Percentiles rank a stretch among this genome's conserved stretches.
Conservation (phyloP, 1,284 basidiomycete species). For the Pholiota adiposa region DNA sequence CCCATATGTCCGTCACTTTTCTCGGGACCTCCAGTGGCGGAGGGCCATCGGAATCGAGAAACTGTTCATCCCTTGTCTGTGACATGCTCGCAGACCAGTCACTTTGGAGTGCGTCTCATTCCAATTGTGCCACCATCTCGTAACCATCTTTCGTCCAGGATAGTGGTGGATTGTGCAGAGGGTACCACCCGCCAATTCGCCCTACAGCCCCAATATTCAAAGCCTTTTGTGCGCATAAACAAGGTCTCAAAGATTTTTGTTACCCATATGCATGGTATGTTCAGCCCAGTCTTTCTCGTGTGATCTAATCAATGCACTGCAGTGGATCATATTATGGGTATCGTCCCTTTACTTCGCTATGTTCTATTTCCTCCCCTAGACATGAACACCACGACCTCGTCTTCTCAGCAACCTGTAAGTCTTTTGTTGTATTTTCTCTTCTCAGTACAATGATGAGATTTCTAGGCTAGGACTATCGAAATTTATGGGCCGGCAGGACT, state of each 20-base stretch:
- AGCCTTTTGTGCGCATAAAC: conserved; percentile 46
- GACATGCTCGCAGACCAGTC: conserved; percentile 56
- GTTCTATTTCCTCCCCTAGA: conserved; percentile 52
- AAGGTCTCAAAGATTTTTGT: conserved; percentile 80
- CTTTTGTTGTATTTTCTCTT: conserved; percentile 1
- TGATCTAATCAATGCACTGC: background rate
- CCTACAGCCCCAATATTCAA: conserved; percentile 38
- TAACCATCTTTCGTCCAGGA: conserved; percentile 17
- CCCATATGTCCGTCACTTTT: conserved; percentile 56
- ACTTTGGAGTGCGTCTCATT: conserved; percentile 62
- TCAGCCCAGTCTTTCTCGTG: background rate
- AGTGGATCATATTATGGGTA: conserved; percentile 86
- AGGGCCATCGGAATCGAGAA: conserved; percentile 68
- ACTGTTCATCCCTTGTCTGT: conserved; percentile 72
- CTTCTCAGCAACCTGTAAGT: conserved; percentile 19
- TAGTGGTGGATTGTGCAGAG: conserved; percentile 90
- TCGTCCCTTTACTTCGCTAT: conserved; percentile 74
- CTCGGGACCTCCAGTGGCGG: conserved; percentile 77
- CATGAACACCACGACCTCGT: conserved; percentile 7
- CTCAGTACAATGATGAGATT: background rate
- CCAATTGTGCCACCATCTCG: background rate
- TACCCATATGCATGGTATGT: conserved; percentile 85
- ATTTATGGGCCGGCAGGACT: conserved; percentile 86
- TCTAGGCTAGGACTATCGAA: conserved; percentile 61
- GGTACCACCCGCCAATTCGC: conserved; percentile 74